Base-by-base conservation (phyloP, 208 protist species). In the Leishmania arabica region DNA sequence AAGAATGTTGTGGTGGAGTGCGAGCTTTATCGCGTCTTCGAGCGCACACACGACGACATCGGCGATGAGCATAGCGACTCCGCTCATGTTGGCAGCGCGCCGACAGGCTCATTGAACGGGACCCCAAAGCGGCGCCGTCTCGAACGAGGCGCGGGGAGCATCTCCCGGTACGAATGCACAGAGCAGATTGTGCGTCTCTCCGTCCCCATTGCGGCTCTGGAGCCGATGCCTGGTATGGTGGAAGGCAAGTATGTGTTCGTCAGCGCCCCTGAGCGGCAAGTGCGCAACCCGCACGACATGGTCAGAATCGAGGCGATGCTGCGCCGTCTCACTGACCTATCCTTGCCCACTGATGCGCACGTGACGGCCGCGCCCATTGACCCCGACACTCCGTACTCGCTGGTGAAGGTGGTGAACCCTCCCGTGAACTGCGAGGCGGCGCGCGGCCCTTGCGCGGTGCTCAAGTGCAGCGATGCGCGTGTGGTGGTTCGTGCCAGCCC, bases 351-450 rank as follows among this genome's bases (percentile, higher is more conserved):
- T 72, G 56, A 19, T 24, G 60, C 82, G 17, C 75, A 75, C 34
- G 78, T 97, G 47, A 90, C 88, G 13, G 86, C 90, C 0, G 85
- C 81, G 21, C 84, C 87, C 0, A 80, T 96, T n/a, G 85, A 90
- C 74, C 70, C 78, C 3, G 87, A 95, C 82, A 90, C 87, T 9
- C 82, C 94, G 0, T 97, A 96, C 76, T 73, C 88, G 40, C 88
- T 97, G 2, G 78, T 94, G 11, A 86, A 75, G 27, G 76, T 97
- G 72, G 83, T 97, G 53, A 97, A 97, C 78, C 85, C 94, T 15
- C 94, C 94, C 1, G 9, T 81, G 47, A 84, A 89, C 73, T 80
- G 73, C 34, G 65, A 82, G 54, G 71, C 75, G 24, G 82, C 65
- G 51, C 74, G 84, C n/a, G 84, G 90, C 2, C 90, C 88, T 24